Conservation (phyloP, 352 stramenopile species). For the Globisporangium ultimum region DNA sequence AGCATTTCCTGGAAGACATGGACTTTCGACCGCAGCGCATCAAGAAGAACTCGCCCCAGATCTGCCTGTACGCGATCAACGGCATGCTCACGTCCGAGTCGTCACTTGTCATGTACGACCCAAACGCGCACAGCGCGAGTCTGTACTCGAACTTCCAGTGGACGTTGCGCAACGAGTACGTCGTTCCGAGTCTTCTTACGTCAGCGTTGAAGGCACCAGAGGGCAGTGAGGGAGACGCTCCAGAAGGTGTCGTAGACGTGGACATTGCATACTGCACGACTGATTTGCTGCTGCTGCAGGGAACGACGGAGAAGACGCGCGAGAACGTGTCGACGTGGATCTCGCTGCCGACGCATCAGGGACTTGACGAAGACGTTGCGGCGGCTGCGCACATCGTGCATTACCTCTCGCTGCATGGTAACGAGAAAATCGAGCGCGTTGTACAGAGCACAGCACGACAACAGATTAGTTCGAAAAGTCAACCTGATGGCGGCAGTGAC, state of each 20-base stretch:
- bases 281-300: slow-evolving; percentile 82
- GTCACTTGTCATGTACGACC: slow-evolving; percentile 70
- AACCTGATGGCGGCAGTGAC: slow-evolving; percentile 7
- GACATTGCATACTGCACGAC: slow-evolving; percentile 79
- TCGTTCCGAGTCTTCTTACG: slow-evolving; percentile 47
- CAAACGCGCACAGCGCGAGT: slow-evolving; percentile 36
- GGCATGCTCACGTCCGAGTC: slow-evolving; percentile 63
- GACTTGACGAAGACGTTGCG: slow-evolving; percentile 38
- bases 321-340: slow-evolving; percentile 71
- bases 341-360: slow-evolving; percentile 70
- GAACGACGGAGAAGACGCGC: slow-evolving; percentile 24
- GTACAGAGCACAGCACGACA: slow-evolving; percentile 50
- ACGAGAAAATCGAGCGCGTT: slow-evolving; percentile 70
- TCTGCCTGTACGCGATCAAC: slow-evolving; percentile 77
- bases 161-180: slow-evolving; percentile 64
- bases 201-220: background rate
- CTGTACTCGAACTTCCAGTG: slow-evolving; percentile 83
- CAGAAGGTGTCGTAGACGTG: slow-evolving; percentile 37
- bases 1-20: slow-evolving; percentile 83
- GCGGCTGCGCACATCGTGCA: slow-evolving; percentile 74
- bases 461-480: background rate
- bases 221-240: background rate
- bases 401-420: slow-evolving; percentile 66
- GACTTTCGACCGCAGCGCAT: slow-evolving; percentile 84
- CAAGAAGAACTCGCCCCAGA: slow-evolving; percentile 65